Conservation (phyloP, 1,284 basidiomycete genomes). For the Ganoderma multipileum region DNA sequence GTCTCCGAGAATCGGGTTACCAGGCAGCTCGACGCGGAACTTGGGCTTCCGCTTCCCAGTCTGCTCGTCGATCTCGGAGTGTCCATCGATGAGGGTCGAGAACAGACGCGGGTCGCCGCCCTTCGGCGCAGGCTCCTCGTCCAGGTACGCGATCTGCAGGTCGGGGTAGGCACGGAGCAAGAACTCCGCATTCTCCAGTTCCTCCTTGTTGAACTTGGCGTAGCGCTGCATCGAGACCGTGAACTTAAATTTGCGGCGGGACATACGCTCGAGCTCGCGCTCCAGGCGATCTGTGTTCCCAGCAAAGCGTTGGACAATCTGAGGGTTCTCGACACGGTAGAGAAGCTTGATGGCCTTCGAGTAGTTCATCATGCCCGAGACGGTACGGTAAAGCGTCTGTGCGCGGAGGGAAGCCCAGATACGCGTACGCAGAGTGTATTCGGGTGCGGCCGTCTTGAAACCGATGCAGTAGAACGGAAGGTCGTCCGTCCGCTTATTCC, state of each 20-base stretch:
- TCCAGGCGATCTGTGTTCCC: constrained; percentile 98
- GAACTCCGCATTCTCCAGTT: constrained; percentile 99
- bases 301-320: constrained; percentile 95
- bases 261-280: constrained; percentile 96
- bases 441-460: constrained; percentile 98
- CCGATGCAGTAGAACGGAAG: constrained; percentile 99
- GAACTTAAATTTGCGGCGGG: constrained; percentile 98
- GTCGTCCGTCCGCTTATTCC: constrained; percentile 82
- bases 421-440: constrained; percentile 98
- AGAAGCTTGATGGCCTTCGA: constrained; percentile 99
- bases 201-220: constrained; percentile 99
- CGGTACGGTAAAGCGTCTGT: constrained; percentile 98
- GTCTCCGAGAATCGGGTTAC: constrained; percentile 99
- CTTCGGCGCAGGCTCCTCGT: constrained; percentile 92
- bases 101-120: constrained; percentile 92
- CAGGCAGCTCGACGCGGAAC: constrained; percentile 97
- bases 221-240: constrained; percentile 99
- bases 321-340: constrained; percentile 99
- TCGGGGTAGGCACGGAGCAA: constrained; percentile 97
- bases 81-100: constrained; percentile 96
- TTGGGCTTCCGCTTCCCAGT: constrained; percentile 95
- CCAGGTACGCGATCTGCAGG: constrained; percentile 97
- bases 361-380: constrained; percentile 99
- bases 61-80: constrained; percentile 93
- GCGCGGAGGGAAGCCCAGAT: constrained; percentile 99